Percentiles rank a stretch among this genome's conserved stretches.
Evolutionary conservation across 78 protist genomes (phyloP).

Genomic region (Planoprotostelium fungivorum): DNA sequence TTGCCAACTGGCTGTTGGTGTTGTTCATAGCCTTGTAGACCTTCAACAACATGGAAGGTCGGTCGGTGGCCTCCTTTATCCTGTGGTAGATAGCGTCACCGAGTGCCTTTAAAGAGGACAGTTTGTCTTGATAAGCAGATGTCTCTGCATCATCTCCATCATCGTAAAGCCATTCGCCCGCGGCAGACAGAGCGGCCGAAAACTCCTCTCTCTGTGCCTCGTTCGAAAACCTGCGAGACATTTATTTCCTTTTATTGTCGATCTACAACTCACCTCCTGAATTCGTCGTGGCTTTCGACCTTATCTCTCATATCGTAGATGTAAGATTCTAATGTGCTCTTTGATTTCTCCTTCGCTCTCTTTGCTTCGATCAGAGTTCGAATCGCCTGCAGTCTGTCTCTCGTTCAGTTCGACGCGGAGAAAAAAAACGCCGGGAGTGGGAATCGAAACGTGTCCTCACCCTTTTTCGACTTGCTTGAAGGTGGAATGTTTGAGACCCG

Average conservation of each 20-base stretch:
- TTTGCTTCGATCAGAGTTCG: neutral
- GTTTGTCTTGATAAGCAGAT: neutral
- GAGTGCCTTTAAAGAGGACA: neutral
- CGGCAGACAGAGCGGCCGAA: neutral
- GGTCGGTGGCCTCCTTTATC: neutral
- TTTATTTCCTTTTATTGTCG: neutral
- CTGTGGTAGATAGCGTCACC: neutral
- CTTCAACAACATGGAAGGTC: neutral
- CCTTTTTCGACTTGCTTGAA: neutral
- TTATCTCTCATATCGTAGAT: slow-evolving; percentile 41
- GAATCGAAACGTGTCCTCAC: neutral
- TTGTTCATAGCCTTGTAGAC: neutral
- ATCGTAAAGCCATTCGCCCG: neutral
- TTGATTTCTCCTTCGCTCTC: slow-evolving; percentile 17
- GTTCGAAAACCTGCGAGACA: neutral
- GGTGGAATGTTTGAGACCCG: slow-evolving; percentile 8
- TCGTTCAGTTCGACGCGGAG: too few relatives aligned
- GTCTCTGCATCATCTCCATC: neutral
- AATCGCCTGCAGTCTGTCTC: slow-evolving; percentile 4
- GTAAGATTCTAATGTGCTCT: slow-evolving; percentile 50
- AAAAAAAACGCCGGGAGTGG: too few relatives aligned
- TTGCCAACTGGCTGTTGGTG: neutral
- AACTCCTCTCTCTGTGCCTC: neutral
- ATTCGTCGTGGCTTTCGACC: slow-evolving; percentile 30
- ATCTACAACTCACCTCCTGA: neutral